Evolutionary conservation across 768 basidiomycete genomes (phyloP), one percentile per base, ranked within the genome.

Genomic region (Amanita rimosa): DNA sequence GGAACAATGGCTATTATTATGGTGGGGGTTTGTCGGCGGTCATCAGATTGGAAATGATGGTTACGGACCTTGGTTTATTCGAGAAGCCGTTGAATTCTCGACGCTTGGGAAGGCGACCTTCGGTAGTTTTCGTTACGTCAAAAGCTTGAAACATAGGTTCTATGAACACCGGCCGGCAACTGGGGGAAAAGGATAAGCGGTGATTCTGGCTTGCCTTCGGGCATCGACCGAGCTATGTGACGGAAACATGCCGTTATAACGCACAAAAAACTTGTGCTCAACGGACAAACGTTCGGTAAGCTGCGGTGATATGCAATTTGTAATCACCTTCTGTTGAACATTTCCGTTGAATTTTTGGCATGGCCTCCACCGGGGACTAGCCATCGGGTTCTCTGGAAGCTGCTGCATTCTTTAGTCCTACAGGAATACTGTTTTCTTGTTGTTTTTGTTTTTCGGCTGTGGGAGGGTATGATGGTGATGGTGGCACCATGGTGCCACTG

Each of bases 141-240:
- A 45, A 47, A 31, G 35, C 46, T 38, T 36, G n/a, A 39, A 24
- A 48, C 27, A 40, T 33, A 40, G 17, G 36, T 24, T 36, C 39
- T 24, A 42, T 49, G 48, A 43, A 49, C 24, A 49, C 48, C 48
- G 48, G 48, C 24, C 48, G 48, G 48, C 19, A 43, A 35, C 43
- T 43, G 34, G 36, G 16, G 22, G 14, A 43, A 43, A 22, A 27
- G 17, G 38, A 35, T 24, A 24, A 49, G 33, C 8, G 27, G 21
- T 13, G 47, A 40, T 48, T 48, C 47, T 35, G 19, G 16, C 16
- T 34, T 49, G 38, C 26, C 47, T 41, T 49, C 48, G 48, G 48
- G 40, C 48, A 49, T 24, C 22, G 33, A 26, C 48, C 48, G 48
- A 49, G 40, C 11, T 42, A 13, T 33, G 22, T 22, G 31, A 49